Percentiles rank a stretch among this genome's conserved stretches.
Evolutionary conservation across 345 rosid genomes (phyloP).

Genomic region (Crucihimalaya himalaica): DNA sequence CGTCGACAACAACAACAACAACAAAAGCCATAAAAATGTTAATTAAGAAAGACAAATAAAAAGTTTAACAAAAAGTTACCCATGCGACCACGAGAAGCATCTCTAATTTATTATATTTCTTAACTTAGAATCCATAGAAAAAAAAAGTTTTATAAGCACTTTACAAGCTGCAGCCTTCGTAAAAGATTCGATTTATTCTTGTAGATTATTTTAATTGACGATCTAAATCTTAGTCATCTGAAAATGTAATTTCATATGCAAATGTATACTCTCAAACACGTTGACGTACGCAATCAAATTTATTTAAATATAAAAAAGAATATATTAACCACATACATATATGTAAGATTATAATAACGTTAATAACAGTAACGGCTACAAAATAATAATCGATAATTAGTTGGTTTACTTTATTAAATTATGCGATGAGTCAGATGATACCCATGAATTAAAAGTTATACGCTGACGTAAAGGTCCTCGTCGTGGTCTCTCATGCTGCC

Average conservation of each 20-base stretch:
- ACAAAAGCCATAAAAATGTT: constrained; percentile 5
- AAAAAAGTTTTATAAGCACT: constrained; percentile 16
- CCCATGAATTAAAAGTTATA: constrained; percentile 33
- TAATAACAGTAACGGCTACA: background rate
- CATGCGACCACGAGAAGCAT: constrained; percentile 40
- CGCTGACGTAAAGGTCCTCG: constrained; percentile 38
- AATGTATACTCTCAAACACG: constrained; percentile 10
- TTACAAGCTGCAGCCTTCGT: constrained; percentile 43
- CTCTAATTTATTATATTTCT: constrained; percentile 22
- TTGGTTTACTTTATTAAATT: background rate
- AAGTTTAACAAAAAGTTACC: constrained; percentile 27
- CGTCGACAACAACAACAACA: constrained; percentile 3
- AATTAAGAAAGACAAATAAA: constrained; percentile 24
- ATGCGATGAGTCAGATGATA: constrained; percentile 39
- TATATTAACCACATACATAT: background rate
- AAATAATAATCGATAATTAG: background rate
- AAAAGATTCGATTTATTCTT: constrained; percentile 26
- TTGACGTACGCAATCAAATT: constrained; percentile 11
- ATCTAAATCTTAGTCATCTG: constrained; percentile 20
- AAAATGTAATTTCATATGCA: constrained; percentile 24
- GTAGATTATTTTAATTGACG: constrained; percentile 15
- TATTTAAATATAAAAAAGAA: background rate
- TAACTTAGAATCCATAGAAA: background rate
- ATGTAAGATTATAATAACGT: constrained; percentile 1
- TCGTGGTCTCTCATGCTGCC: constrained; percentile 43